Conservation (phyloP, 192 early-diverging fungal genomes). For the Thamnidium elegans region DNA sequence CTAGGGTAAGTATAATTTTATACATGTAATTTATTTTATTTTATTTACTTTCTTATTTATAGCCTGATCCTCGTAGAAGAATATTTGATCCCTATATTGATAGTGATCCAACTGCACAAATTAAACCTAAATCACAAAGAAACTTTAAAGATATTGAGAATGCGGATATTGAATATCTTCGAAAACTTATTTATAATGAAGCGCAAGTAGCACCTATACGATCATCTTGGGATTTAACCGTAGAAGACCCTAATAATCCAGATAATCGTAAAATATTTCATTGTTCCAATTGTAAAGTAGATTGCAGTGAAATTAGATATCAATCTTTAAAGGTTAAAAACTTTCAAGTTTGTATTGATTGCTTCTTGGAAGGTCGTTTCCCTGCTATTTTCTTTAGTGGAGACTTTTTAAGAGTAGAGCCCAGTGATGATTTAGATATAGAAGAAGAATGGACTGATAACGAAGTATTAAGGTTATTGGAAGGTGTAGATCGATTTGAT, state of each 20-base stretch:
- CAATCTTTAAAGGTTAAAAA: slow-evolving; percentile 72
- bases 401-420: slow-evolving; percentile 84
- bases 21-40: no score
- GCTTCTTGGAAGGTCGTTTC: slow-evolving; percentile 93
- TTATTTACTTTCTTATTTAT: no score
- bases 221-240: slow-evolving; percentile 17
- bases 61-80: slow-evolving; percentile 90
- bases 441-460: slow-evolving; percentile 81
- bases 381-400: slow-evolving; percentile 74
- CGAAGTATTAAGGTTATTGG: slow-evolving; percentile 84
- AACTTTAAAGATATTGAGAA: slow-evolving; percentile 14
- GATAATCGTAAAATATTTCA: slow-evolving; percentile 48
- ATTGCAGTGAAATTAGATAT: slow-evolving; percentile 78
- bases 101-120: slow-evolving; percentile 82
- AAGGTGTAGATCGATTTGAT: slow-evolving; percentile 91
- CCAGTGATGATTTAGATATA: slow-evolving; percentile 42
- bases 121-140: slow-evolving; percentile 56
- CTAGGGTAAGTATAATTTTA: slow-evolving; percentile 61
- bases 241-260: slow-evolving; percentile 41
- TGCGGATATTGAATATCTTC: slow-evolving; percentile 21
- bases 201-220: slow-evolving; percentile 42
- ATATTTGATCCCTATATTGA: slow-evolving; percentile 90
- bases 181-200: slow-evolving; percentile 37
- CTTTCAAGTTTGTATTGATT: slow-evolving; percentile 80
- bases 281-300: slow-evolving; percentile 84